phyloP scores from a whole-genome alignment of 108 stramenopile genomes.

The Chaetoceros muelleri region DNA sequence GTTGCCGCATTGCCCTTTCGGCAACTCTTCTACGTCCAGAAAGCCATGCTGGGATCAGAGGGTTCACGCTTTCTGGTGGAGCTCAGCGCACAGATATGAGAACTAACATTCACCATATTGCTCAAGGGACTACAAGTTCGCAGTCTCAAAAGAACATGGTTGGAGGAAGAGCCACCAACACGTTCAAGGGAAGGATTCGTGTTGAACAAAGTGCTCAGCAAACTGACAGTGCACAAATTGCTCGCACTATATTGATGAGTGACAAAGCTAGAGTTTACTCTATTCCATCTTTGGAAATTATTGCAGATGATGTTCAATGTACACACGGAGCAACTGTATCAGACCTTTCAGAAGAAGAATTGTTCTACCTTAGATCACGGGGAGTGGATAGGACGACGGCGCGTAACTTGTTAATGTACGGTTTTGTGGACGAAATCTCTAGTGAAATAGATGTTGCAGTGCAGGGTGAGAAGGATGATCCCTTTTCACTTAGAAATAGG shows the following conservation, averaged over 20 bases:
- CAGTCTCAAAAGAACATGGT: conserved; percentile 91
- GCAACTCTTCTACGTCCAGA: conserved; percentile 56
- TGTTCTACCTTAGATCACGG: conserved; percentile 86
- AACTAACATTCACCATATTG: conserved; percentile 87
- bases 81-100: conserved; percentile 78
- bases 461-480: conserved; percentile 41
- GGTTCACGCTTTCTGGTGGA: conserved; percentile 70
- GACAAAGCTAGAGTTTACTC: conserved; percentile 77
- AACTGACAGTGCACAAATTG: conserved; percentile 85
- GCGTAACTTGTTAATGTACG: conserved; percentile 81
- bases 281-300: conserved; percentile 90
- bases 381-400: conserved; percentile 64
- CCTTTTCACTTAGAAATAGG: conserved; percentile 54
- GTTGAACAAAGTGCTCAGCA: conserved; percentile 90
- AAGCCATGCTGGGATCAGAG: conserved; percentile 50
- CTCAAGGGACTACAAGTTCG: conserved; percentile 57
- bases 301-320: conserved; percentile 92
- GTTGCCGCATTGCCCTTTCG: conserved; percentile 51
- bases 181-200: conserved; percentile 90
- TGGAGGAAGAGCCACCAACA: conserved; percentile 68
- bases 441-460: conserved; percentile 40
- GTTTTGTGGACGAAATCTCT: conserved; percentile 74
- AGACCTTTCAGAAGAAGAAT: conserved; percentile 89
- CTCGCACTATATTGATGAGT: conserved; percentile 75
- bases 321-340: conserved; percentile 94